Percentiles rank a stretch among this genome's conserved stretches.
Evolutionary conservation across 2,329 filamentous ascomycete genomes (phyloP).

Genomic region (Fusarium agapanthi): DNA sequence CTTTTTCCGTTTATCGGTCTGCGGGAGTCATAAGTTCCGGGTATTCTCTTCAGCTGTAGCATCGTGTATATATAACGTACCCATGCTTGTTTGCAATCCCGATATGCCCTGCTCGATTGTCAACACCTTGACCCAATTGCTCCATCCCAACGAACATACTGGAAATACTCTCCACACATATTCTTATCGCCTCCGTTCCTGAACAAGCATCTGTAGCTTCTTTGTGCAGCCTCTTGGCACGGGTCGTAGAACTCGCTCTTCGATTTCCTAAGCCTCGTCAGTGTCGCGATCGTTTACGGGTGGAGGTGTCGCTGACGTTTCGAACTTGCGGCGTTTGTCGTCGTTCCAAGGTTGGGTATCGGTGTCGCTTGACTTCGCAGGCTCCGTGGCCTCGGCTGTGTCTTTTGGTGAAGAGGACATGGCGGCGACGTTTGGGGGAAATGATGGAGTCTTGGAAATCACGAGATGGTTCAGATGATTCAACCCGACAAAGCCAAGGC

Average conservation of each 20-base stretch:
- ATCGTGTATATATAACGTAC: conserved; percentile 57
- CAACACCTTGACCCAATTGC: conserved; percentile 11
- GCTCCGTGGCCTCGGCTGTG: conserved; percentile 21
- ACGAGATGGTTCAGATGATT: neutral
- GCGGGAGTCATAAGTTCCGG: neutral
- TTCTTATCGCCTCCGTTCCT: conserved; percentile 85
- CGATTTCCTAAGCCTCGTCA: conserved; percentile 70
- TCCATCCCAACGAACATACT: conserved; percentile 64
- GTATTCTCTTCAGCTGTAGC: neutral
- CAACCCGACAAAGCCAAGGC: conserved; percentile 1
- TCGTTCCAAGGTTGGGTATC: conserved; percentile 61
- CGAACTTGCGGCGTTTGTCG: conserved; percentile 70
- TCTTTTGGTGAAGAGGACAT: conserved; percentile 37
- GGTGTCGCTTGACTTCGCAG: conserved; percentile 14
- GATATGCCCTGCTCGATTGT: conserved; percentile 75
- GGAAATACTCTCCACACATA: conserved; percentile 96
- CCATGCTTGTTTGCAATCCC: conserved; percentile 95
- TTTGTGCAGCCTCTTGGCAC: conserved; percentile 89
- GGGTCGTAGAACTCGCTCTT: conserved; percentile 94
- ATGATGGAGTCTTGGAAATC: neutral
- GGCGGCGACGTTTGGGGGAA: neutral
- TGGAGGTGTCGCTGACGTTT: conserved; percentile 59
- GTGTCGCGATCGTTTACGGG: neutral
- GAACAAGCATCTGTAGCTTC: conserved; percentile 87
- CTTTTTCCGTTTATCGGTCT: conserved; percentile 49